Evolutionary conservation across 306 rosid genomes (phyloP).

Genomic region (Sicyos edulis): DNA sequence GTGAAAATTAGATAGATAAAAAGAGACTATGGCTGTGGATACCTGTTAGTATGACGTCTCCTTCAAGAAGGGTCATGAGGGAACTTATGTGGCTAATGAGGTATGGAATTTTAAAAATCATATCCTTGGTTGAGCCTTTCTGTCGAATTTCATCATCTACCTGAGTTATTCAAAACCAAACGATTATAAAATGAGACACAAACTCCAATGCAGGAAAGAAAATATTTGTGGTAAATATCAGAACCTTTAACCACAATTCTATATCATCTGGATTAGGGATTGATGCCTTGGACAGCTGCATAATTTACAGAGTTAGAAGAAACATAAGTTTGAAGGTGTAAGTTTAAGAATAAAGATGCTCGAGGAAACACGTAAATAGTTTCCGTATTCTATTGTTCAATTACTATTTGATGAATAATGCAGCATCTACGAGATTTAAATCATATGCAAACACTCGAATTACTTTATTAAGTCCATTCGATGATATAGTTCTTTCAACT

Average conservation of each 20-base stretch:
- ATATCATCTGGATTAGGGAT: constrained; percentile 74
- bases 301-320: constrained; percentile 5
- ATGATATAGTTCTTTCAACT: too few species aligned
- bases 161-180: constrained; percentile 34
- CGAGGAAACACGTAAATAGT: neutral
- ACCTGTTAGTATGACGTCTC: constrained; percentile 95
- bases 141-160: constrained; percentile 82
- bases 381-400: neutral
- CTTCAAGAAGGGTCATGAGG: constrained; percentile 77
- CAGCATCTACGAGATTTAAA: neutral
- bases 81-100: constrained; percentile 87
- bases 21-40: constrained; percentile 3
- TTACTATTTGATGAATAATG: neutral
- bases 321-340: constrained; percentile 7
- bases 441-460: neutral
- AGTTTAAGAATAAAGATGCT: constrained; percentile 7
- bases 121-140: constrained; percentile 90
- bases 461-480: neutral
- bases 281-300: constrained; percentile 65
- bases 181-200: constrained; percentile 19
- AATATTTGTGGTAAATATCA: constrained; percentile 5
- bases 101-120: constrained; percentile 87
- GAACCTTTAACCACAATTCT: constrained; percentile 57
- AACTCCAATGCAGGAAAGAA: neutral
- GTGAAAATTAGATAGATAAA: neutral